phyloP scores from a whole-genome alignment of 108 stramenopile species.

The Fragilariopsis cylindrus region DNA sequence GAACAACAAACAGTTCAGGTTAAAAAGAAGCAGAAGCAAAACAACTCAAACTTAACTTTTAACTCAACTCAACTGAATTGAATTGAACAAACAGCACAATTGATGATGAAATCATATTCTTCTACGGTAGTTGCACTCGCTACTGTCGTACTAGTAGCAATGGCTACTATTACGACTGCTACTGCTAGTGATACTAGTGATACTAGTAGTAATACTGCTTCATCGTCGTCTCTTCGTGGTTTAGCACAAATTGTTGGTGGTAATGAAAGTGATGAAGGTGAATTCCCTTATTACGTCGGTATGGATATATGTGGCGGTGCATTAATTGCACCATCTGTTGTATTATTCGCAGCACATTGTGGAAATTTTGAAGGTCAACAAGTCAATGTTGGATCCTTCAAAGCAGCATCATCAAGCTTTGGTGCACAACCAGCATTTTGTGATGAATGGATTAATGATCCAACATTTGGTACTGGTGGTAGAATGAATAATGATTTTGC shows the following conservation, averaged over 20 bases:
- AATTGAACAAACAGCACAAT: no score
- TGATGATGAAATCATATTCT: no score
- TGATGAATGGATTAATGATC: background rate
- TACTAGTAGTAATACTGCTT: no score
- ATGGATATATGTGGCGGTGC: background rate
- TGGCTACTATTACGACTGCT: no score
- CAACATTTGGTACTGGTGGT: background rate
- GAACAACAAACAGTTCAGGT: no score
- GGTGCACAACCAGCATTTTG: background rate
- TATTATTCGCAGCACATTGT: background rate
- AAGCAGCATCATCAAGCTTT: background rate
- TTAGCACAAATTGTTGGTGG: constrained; percentile 2
- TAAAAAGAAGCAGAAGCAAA: no score
- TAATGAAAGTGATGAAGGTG: background rate
- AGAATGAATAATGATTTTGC: constrained; percentile 1
- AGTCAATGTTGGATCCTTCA: background rate
- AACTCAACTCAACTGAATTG: no score
- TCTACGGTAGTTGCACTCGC: no score
- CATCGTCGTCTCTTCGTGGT: no score
- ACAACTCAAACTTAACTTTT: no score
- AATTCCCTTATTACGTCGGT: constrained; percentile 7
- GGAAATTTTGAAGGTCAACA: background rate
- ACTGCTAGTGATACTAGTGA: no score
- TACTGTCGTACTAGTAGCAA: no score
- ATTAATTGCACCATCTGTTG: background rate